phyloP scores from a whole-genome alignment of 1,284 basidiomycete species.

The Coniferiporia sulphurascens region DNA sequence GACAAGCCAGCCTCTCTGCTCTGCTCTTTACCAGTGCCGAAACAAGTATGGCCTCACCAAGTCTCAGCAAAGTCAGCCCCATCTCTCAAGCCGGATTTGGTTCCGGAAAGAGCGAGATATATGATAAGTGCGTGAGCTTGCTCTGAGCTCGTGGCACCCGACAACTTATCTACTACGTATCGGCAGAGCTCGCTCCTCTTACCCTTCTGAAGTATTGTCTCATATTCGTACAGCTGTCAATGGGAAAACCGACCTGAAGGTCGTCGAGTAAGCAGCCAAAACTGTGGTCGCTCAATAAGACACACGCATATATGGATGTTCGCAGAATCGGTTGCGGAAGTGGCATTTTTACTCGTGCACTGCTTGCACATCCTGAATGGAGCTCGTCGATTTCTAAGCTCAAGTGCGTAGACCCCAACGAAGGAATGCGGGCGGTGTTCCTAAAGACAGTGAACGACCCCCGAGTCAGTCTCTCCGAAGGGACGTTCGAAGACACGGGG shows the following conservation, averaged over 20 bases:
- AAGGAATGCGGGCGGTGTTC: constrained; percentile 65
- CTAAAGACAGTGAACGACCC: constrained; percentile 44
- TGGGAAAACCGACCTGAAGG: constrained; percentile 19
- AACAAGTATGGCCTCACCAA: background rate
- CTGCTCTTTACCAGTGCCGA: no score
- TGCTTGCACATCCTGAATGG: constrained; percentile 59
- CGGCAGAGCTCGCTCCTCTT: constrained; percentile 24
- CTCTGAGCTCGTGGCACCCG: background rate
- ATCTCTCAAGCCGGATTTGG: constrained; percentile 26
- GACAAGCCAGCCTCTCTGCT: no score
- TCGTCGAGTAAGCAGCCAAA: constrained; percentile 23
- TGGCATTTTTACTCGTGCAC: constrained; percentile 73
- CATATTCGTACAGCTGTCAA: constrained; percentile 20
- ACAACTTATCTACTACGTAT: background rate
- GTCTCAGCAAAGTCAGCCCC: constrained; percentile 19
- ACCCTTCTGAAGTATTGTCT: constrained; percentile 23
- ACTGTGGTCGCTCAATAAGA: background rate
- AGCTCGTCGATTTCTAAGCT: constrained; percentile 42
- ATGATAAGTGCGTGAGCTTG: constrained; percentile 22
- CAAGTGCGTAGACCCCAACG: constrained; percentile 66
- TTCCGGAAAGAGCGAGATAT: constrained; percentile 26
- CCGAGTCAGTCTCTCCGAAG: constrained; percentile 47
- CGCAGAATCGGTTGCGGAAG: constrained; percentile 66
- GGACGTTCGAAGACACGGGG: constrained; percentile 58
- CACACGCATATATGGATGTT: background rate